A percentile compares a stretch with the other conserved stretches of the same genome.
These are phyloP conservation scores for Alternaria alternata DNA, from an alignment of 2,329 filamentous ascomycete species.

Conservation along the genomic window DNA sequence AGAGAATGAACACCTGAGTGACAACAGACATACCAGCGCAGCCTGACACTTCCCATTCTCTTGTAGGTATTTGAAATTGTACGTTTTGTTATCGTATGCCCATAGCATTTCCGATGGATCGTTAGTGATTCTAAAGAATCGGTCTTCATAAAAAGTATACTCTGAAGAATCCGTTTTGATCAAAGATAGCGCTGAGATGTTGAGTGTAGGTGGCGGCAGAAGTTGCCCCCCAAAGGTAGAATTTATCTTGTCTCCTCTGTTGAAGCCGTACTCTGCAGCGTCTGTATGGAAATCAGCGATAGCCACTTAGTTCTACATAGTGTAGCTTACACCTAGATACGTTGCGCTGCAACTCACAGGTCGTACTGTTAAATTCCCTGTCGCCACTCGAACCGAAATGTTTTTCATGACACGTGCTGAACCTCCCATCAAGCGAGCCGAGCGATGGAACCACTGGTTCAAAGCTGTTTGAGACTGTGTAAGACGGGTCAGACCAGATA, in stretches of 20 bases:
- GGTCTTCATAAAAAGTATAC: no score
- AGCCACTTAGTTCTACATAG: neutral
- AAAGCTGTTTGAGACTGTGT: neutral
- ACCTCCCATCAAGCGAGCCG: neutral
- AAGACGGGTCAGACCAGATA: neutral
- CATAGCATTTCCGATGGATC: neutral
- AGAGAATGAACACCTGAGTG: neutral
- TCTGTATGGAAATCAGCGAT: neutral
- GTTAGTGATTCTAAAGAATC: neutral
- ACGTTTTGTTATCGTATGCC: slow-evolving; percentile 9
- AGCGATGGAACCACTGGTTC: neutral
- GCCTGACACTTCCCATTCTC: slow-evolving; percentile 22
- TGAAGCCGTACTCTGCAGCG: neutral
- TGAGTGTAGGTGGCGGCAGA: slow-evolving; percentile 11
- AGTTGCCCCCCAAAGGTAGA: slow-evolving; percentile 11
- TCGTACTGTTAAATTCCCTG: no score
- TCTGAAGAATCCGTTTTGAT: no score
- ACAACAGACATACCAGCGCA: slow-evolving; percentile 1
- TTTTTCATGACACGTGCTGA: neutral
- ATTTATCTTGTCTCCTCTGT: neutral
- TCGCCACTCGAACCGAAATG: no score
- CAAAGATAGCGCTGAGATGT: slow-evolving; percentile 17
- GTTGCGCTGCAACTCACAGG: neutral
- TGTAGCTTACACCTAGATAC: neutral
- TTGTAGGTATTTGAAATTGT: slow-evolving; percentile 2